These are phyloP conservation scores for Corymbia calophylla DNA, from an alignment of 441 rosid genomes.

Conservation along the genomic window DNA sequence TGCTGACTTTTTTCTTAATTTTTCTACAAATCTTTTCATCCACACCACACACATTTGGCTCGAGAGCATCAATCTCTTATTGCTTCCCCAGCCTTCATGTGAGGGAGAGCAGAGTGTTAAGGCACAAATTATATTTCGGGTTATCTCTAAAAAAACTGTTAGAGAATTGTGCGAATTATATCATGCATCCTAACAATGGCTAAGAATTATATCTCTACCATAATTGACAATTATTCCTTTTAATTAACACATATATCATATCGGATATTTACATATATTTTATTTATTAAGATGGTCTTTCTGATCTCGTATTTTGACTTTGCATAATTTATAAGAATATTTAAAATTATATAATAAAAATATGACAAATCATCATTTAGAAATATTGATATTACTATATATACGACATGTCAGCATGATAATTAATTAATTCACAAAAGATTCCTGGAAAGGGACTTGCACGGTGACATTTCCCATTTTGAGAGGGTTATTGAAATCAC, in stretches of 20 bases:
- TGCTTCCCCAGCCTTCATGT: not conserved
- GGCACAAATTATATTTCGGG: not conserved
- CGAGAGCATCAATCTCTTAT: not conserved
- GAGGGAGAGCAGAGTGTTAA: not conserved
- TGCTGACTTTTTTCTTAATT: not conserved
- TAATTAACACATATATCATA: not conserved
- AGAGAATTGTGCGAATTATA: not conserved
- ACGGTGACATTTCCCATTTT: not conserved
- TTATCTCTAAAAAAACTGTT: not conserved
- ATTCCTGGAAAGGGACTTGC: not conserved
- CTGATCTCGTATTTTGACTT: accelerated
- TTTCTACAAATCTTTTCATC: not conserved
- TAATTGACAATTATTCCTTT: not conserved
- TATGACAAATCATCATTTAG: not conserved
- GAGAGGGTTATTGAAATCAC: not conserved
- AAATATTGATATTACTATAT: accelerated
- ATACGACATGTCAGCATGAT: accelerated
- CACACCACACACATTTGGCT: not conserved
- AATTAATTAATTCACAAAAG: not conserved
- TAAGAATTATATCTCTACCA: not conserved
- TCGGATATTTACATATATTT: not conserved
- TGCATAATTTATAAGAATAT: not conserved
- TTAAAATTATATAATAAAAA: not conserved
- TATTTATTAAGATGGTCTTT: not conserved
- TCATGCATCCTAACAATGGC: not conserved